These are phyloP conservation scores for Rhododendron simsii DNA, from an alignment of 148 eudicot genomes.

Conservation along the genomic window DNA sequence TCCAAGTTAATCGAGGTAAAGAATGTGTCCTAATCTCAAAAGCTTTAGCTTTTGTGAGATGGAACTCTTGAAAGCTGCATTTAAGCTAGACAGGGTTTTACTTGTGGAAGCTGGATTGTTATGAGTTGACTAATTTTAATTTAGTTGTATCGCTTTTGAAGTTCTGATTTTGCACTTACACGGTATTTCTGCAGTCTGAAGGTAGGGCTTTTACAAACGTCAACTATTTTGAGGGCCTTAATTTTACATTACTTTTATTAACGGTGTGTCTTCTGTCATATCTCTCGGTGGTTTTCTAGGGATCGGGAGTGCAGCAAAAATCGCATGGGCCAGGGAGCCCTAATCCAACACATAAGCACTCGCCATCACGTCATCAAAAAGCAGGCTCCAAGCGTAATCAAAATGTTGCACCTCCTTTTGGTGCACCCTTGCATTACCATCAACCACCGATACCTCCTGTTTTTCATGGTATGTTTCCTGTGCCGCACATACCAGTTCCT, in stretches of 20 bases:
- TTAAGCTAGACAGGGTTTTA: neutral
- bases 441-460: slow-evolving; percentile 48
- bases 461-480: slow-evolving; percentile 49
- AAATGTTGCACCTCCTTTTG: slow-evolving; percentile 48
- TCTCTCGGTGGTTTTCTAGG: slow-evolving; percentile 29
- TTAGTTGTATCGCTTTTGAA: neutral
- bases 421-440: slow-evolving; percentile 54
- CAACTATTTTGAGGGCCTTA: neutral
- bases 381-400: slow-evolving; percentile 56
- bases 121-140: neutral
- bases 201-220: neutral
- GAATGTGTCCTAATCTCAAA: neutral
- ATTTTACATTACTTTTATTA: neutral
- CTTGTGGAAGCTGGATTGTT: neutral
- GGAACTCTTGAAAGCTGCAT: neutral
- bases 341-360: slow-evolving; percentile 50
- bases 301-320: slow-evolving; percentile 43
- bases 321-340: slow-evolving; percentile 31
- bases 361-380: slow-evolving; percentile 47
- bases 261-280: neutral
- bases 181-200: neutral
- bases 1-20: neutral
- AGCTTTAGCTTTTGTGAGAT: neutral
- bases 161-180: neutral
- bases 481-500: slow-evolving; percentile 36